A percentile compares a stretch with the other conserved stretches of the same genome.
Evolutionary conservation across 306 rosid species (phyloP).

Genomic region (Herpetospermum pedunculosum): DNA sequence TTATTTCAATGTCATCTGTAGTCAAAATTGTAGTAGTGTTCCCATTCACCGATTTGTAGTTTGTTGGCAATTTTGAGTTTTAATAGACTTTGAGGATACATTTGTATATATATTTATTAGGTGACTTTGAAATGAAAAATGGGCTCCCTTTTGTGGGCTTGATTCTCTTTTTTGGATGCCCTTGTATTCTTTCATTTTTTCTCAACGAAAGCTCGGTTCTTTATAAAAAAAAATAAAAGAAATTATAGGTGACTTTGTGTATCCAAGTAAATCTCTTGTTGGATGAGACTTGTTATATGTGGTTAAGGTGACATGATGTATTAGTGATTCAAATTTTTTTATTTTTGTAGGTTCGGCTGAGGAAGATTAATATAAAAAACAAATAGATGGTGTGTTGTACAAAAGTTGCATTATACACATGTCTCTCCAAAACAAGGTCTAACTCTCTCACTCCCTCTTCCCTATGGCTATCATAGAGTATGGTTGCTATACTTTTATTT

Average conservation of each 20-base stretch:
- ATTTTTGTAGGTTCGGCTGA: neutral
- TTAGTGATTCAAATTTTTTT: neutral
- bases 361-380: neutral
- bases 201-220: too few relatives aligned
- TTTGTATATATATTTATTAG: neutral
- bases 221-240: too few relatives aligned
- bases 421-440: neutral
- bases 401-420: neutral
- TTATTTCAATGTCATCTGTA: too few relatives aligned
- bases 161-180: too few relatives aligned
- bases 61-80: neutral
- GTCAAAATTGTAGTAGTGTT: too few relatives aligned
- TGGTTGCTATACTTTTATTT: neutral
- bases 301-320: neutral
- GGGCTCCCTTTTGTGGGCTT: too few relatives aligned
- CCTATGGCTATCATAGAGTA: neutral
- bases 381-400: neutral
- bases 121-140: too few relatives aligned
- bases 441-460: neutral
- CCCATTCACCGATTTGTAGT: neutral
- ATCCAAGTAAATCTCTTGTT: neutral
- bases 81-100: too few relatives aligned
- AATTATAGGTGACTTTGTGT: neutral
- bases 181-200: too few relatives aligned
- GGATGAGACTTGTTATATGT: neutral